Conservation (phyloP, 768 basidiomycete genomes). For the Tulasnella sp. region DNA sequence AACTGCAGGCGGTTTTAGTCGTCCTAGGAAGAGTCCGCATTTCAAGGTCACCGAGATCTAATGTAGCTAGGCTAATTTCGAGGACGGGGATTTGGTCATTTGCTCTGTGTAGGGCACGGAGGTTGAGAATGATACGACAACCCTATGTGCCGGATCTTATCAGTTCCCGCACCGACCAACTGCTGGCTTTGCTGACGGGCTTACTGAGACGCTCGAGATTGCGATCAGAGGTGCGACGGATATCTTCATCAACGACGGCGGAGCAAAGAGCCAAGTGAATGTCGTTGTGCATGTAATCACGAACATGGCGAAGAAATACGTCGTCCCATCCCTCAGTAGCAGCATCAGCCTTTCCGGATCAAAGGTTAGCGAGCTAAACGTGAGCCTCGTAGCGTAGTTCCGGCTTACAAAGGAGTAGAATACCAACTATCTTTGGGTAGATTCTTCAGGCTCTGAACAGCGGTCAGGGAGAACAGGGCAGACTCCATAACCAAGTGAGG, state of each 20-base stretch:
- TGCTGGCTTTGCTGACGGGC: neutral
- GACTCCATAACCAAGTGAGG: conserved; percentile 15
- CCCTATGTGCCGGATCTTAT: too few species aligned
- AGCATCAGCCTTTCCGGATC: neutral
- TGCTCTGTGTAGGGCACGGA: neutral
- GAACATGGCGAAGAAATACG: conserved; percentile 20
- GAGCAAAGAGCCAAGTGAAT: conserved; percentile 23
- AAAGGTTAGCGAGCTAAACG: neutral
- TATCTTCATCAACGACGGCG: conserved; percentile 21
- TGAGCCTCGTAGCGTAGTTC: neutral
- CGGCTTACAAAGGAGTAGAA: neutral
- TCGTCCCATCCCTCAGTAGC: conserved; percentile 12
- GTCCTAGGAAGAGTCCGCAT: conserved; percentile 5
- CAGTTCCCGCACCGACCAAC: neutral
- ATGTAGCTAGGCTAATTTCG: neutral
- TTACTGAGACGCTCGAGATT: conserved; percentile 15
- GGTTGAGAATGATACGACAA: too few species aligned
- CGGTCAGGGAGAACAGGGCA: conserved; percentile 3
- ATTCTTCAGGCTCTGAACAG: neutral
- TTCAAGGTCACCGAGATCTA: conserved; percentile 9
- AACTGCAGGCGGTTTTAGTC: neutral
- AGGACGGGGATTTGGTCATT: neutral
- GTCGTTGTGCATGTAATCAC: neutral
- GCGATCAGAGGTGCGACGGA: conserved; percentile 3
- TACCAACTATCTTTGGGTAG: neutral